Evolutionary conservation across 164 flowering plant genomes (phyloP), one percentile per base, ranked within the genome.

Genomic region (Taxillus chinensis): DNA sequence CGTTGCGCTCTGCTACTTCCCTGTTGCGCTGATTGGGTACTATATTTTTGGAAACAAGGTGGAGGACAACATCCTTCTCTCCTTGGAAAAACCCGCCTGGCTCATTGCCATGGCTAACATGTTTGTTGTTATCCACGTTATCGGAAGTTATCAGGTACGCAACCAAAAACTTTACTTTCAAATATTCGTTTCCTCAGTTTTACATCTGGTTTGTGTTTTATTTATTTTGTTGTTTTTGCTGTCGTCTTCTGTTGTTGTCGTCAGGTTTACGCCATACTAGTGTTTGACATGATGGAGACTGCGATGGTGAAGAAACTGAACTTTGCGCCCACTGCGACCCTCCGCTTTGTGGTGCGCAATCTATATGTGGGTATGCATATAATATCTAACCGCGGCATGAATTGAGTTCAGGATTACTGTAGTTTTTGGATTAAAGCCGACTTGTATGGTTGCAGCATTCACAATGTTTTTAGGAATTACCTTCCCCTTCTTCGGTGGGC

Each of bases 271-370:
- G 80, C 83, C n/a, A 82, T 82, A 80, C 86, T 83, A 0, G 84
- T 83, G 49, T 83, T 83, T 60, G 87, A 83, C 76, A 83, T 83
- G 84, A 71, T 83, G 1, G 87, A 83, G 40, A 77, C 84, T n/a
- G 62, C 72, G 39, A 16, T 80, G 62, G 81, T 78, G 8, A 83
- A 80, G 80, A 75, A 77, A 60, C 5, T 77, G 59, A 13, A 67
- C 41, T 79, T 83, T 62, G 55, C 9, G 7, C 87, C 84, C 14
- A 64, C 45, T 6, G 40, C 16, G 38, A 14, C 45, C 39, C 83
- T 83, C 39, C 81, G 86, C 0, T 78, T 77, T 45, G 11, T 72
- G 38, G 58, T 70, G 0, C 81, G 87, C 12, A 80, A 66, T 39
- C 0, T 65, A 1, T 83, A 79, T 41, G 84, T 83, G 8, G 84